Base-by-base conservation (phyloP, 2,329 filamentous ascomycete species). In the Cladosporium phlei region DNA sequence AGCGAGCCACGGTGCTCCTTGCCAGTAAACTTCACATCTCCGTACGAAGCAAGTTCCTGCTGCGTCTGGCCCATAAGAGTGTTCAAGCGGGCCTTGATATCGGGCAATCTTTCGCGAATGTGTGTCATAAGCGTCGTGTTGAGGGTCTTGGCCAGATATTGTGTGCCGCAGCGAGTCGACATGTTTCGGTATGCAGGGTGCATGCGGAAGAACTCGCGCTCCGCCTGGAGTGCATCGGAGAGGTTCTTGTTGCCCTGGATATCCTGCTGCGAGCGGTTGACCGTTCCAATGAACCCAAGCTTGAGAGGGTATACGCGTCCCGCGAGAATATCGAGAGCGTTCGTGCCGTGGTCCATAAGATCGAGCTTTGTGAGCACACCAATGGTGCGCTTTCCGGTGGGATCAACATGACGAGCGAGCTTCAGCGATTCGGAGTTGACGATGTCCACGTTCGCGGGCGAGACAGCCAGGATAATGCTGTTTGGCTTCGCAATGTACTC, bases 11-110 rank as follows among this genome's bases (percentile, higher is more conserved):
- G 81, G 65, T 98, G 93, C 66, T 97, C 93, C 67, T 95, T 95
- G 59, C 93, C 93, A 53, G 87, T 95, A 65, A 98, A 98, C 59
- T 95, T 87, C 73, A 93, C 95, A 65, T 97, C 94, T 28, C 93
- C 93, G 64, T 98, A 98, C 68, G 91, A 95, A 33, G 93, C 93
- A 48, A 98, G 77, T 67, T 98, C 93, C 71, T 98, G 93, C 65
- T 98, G 93, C 38, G 93, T 97, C 69, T 98, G 93, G n/a, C 93
- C 93, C 93, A 98, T 98, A 42, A 98, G 74, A 1, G 93, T 98
- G 68, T 98, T 98, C 52, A 98, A 77, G 46, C 93, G 84, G 39
- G 93, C 93, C 71, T 98, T 98, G 74, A 98, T 98, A 66, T 98
- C 93, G 22, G 93, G 93, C 59, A 98, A 73, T 37, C 93, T 82